Evolutionary conservation across 805 yeast genomes (phyloP).

Genomic region (Dipodascopsis uninucleata): DNA sequence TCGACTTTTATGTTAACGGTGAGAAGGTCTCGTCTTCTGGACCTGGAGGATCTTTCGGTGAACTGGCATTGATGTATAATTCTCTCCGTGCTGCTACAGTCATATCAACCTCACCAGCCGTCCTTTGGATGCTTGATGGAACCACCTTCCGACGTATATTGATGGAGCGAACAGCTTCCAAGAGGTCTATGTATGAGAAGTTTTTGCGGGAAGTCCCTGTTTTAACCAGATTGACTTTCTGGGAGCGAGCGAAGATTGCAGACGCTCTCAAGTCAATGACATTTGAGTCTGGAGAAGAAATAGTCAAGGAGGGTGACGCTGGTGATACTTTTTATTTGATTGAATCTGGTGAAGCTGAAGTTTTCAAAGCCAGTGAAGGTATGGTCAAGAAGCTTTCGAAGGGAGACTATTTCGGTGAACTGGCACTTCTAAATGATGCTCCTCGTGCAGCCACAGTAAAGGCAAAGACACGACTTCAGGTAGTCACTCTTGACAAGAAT

Average conservation of each 20-base stretch:
- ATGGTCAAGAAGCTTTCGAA: constrained; percentile 56
- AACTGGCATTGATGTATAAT: constrained; percentile 94
- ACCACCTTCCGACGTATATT: constrained; percentile 87
- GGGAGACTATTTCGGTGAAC: constrained; percentile 96
- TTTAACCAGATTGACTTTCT: constrained; percentile 63
- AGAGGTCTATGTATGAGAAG: constrained; percentile 85
- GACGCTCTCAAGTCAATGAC: constrained; percentile 84
- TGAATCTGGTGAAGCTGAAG: constrained; percentile 79
- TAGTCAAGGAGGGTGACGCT: constrained; percentile 80
- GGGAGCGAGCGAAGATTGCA: constrained; percentile 87
- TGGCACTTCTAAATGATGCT: constrained; percentile 82
- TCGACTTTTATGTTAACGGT: constrained; percentile 73
- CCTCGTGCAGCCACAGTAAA: constrained; percentile 94
- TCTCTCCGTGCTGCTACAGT: constrained; percentile 98
- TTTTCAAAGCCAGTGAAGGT: constrained; percentile 59
- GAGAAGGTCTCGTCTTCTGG: constrained; percentile 68
- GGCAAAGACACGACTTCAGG: constrained; percentile 70
- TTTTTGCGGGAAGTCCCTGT: constrained; percentile 85
- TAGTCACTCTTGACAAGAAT: constrained; percentile 86
- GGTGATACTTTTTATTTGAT: constrained; percentile 74
- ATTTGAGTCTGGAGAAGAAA: constrained; percentile 65
- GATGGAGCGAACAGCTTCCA: constrained; percentile 83
- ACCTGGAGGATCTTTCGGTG: constrained; percentile 91
- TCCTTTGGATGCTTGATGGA: constrained; percentile 90
- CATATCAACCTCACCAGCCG: constrained; percentile 55